phyloP scores from a whole-genome alignment of 345 rosid species.

The Moricandia arvensis region DNA sequence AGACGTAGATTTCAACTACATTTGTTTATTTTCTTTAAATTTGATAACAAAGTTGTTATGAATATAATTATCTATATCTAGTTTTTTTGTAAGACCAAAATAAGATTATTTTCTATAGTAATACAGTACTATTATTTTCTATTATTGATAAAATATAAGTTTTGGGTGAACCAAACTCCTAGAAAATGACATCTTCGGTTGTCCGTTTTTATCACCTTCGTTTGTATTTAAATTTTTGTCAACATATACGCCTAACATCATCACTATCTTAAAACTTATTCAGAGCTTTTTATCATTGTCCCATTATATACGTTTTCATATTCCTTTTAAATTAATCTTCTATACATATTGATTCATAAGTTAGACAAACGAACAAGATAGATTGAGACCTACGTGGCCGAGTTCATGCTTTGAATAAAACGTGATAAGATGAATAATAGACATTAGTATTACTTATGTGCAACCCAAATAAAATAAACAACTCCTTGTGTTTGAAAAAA shows the following conservation, averaged over 20 bases:
- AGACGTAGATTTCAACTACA: too few species aligned
- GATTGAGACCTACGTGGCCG: slow-evolving; percentile 28
- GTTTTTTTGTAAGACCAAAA: not conserved
- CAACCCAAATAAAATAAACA: not conserved
- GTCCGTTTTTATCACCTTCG: slow-evolving; percentile 5
- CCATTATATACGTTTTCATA: slow-evolving; percentile 20
- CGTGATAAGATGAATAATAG: slow-evolving; percentile 12
- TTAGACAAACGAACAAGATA: slow-evolving; percentile 24
- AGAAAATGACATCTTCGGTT: slow-evolving; percentile 29
- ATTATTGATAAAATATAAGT: not conserved
- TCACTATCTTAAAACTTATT: slow-evolving; percentile 14
- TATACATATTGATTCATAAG: slow-evolving; percentile 16
- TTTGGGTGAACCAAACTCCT: slow-evolving; percentile 19
- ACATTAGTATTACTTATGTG: not conserved
- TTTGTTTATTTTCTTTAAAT: not conserved
- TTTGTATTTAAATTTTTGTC: slow-evolving; percentile 6
- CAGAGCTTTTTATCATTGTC: slow-evolving; percentile 33
- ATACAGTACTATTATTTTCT: too few species aligned
- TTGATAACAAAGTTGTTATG: not conserved
- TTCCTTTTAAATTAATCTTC: not conserved
- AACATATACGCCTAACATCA: slow-evolving; percentile 36
- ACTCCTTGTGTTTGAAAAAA: too few species aligned
- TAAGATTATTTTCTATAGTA: not conserved
- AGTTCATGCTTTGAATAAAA: slow-evolving; percentile 29
- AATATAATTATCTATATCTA: not conserved